A percentile compares a stretch with the other conserved stretches of the same genome.
phyloP scores from a whole-genome alignment of 2,329 filamentous ascomycete species.

The Balansia obtecta region DNA sequence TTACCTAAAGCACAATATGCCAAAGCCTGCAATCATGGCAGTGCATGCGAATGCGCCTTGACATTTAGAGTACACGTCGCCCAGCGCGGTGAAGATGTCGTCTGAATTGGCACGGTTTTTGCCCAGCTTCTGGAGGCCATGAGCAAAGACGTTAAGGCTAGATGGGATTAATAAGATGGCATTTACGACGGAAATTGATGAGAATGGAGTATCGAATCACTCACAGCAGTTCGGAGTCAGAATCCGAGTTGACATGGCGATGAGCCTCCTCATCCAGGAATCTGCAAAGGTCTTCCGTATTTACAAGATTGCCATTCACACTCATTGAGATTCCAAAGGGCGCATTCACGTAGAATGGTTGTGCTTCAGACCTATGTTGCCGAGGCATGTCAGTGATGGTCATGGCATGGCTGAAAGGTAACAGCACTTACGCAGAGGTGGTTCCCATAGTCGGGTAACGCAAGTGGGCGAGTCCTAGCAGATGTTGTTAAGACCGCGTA shows the following conservation, averaged over 20 bases:
- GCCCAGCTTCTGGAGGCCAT: slow-evolving; percentile 66
- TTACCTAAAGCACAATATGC: slow-evolving; percentile 60
- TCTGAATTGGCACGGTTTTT: slow-evolving; percentile 69
- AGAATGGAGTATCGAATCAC: background rate
- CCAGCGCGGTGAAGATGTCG: slow-evolving; percentile 62
- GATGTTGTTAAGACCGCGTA: background rate
- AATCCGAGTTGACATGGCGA: slow-evolving; percentile 82
- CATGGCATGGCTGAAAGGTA: too few species aligned
- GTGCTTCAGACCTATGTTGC: slow-evolving; percentile 61
- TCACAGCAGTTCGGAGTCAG: slow-evolving; percentile 53
- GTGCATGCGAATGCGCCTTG: slow-evolving; percentile 70
- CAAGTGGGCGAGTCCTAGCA: slow-evolving; percentile 52
- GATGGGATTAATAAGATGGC: background rate
- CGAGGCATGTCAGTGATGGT: too few species aligned
- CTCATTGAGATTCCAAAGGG: slow-evolving; percentile 73
- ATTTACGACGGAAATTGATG: too few species aligned
- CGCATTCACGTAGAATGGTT: slow-evolving; percentile 80
- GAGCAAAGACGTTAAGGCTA: slow-evolving; percentile 70
- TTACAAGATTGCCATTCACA: slow-evolving; percentile 82
- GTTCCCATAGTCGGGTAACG: slow-evolving; percentile 85
- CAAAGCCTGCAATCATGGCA: slow-evolving; percentile 72
- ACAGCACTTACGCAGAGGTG: slow-evolving; percentile 33
- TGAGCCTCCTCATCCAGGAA: slow-evolving; percentile 69
- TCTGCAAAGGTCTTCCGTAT: slow-evolving; percentile 54
- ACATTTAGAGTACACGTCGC: slow-evolving; percentile 60